These are phyloP conservation scores for Histomonas meleagridis DNA, from an alignment of 208 protist species.

Conservation along the genomic window DNA sequence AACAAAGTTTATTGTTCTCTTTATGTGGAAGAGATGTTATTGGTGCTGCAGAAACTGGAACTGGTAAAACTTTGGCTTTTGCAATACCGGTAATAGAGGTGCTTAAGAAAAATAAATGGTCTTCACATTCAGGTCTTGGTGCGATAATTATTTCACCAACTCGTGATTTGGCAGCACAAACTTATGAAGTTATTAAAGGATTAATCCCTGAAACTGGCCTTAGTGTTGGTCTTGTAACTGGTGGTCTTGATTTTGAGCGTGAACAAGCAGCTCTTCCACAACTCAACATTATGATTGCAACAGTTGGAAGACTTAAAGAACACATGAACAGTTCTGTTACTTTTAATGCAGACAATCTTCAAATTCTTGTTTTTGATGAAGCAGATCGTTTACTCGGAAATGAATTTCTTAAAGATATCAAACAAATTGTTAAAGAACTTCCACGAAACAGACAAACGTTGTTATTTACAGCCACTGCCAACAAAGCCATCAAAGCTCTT, in stretches of 20 bases:
- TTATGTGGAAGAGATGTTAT: slow-evolving; percentile 86
- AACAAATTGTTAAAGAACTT: slow-evolving; percentile 75
- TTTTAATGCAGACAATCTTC: slow-evolving; percentile 42
- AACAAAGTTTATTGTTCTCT: slow-evolving; percentile 70
- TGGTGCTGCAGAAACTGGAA: slow-evolving; percentile 88
- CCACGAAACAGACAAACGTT: slow-evolving; percentile 79
- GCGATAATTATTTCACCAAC: slow-evolving; percentile 92
- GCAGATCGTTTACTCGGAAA: slow-evolving; percentile 89
- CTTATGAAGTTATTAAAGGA: slow-evolving; percentile 87
- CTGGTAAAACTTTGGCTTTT: slow-evolving; percentile 93
- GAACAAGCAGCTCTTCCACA: slow-evolving; percentile 73
- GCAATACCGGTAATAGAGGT: slow-evolving; percentile 79
- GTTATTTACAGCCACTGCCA: slow-evolving; percentile 96
- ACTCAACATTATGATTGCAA: slow-evolving; percentile 90
- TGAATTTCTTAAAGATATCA: slow-evolving; percentile 79
- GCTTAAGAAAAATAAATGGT: slow-evolving; percentile 73
- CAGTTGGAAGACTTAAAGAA: slow-evolving; percentile 88
- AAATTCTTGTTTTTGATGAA: slow-evolving; percentile 80
- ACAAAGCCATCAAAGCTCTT: slow-evolving; percentile 58
- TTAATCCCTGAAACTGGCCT: slow-evolving; percentile 41
- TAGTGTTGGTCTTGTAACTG: slow-evolving; percentile 70
- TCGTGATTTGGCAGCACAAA: slow-evolving; percentile 89
- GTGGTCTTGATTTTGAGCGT: slow-evolving; percentile 75
- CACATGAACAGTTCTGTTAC: slow-evolving; percentile 79
- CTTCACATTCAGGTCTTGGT: slow-evolving; percentile 75